These are phyloP conservation scores for Borovskyia barvae DNA, from an alignment of 208 protist species.

Conservation along the genomic window DNA sequence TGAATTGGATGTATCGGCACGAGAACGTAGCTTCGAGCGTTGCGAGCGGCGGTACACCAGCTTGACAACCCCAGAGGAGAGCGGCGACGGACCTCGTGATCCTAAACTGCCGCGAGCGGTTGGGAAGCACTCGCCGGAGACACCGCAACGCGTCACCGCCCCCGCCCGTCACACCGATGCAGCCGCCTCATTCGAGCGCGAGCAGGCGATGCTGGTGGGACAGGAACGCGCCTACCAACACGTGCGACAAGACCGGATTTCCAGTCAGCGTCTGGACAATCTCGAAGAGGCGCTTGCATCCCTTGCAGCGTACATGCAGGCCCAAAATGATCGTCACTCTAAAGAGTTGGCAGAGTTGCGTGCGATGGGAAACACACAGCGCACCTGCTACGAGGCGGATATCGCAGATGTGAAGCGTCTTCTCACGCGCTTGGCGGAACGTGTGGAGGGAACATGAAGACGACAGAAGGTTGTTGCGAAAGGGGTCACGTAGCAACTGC, in stretches of 20 bases:
- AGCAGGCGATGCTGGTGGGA: constrained; percentile 13
- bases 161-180: constrained; percentile 23
- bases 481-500: too few relatives aligned
- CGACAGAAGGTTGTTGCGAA: too few relatives aligned
- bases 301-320: constrained; percentile 39
- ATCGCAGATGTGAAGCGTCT: constrained; percentile 39
- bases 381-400: constrained; percentile 29
- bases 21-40: constrained; percentile 36
- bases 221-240: constrained; percentile 18
- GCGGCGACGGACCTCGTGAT: too few relatives aligned
- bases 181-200: constrained; percentile 22
- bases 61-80: too few relatives aligned
- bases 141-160: too few relatives aligned
- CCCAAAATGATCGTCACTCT: constrained; percentile 22
- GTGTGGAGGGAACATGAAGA: too few relatives aligned
- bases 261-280: constrained; percentile 42
- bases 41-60: too few relatives aligned
- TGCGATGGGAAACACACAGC: constrained; percentile 23
- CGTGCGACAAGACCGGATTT: constrained; percentile 18
- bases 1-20: too few relatives aligned
- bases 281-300: constrained; percentile 54
- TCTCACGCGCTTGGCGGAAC: constrained; percentile 8
- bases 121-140: too few relatives aligned
- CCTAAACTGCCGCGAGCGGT: too few relatives aligned
- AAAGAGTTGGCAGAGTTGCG: constrained; percentile 25